These are phyloP conservation scores for Niveomyces coronatus DNA, from an alignment of 2,329 filamentous ascomycete species.

Conservation along the genomic window DNA sequence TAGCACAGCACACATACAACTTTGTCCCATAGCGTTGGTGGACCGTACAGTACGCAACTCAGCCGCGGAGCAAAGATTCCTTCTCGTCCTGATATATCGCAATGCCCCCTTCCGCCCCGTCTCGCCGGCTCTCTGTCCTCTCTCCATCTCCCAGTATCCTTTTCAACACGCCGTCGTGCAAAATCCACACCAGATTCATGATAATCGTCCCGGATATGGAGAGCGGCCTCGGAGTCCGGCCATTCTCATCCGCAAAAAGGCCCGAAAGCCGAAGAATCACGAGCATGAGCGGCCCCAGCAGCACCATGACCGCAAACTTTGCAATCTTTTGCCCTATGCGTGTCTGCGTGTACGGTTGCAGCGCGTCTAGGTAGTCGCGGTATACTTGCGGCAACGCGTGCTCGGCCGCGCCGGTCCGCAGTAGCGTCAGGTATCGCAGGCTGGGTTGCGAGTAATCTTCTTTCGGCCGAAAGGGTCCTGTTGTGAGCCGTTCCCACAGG, in stretches of 20 bases:
- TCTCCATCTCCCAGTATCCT: constrained; percentile 79
- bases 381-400: constrained; percentile 74
- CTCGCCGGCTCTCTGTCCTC: constrained; percentile 34
- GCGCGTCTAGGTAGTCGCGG: constrained; percentile 55
- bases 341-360: constrained; percentile 64
- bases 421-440: constrained; percentile 69
- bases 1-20: neutral
- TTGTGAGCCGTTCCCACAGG: constrained; percentile 38
- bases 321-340: constrained; percentile 57
- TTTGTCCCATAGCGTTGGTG: neutral
- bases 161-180: constrained; percentile 39
- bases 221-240: constrained; percentile 60
- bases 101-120: constrained; percentile 10
- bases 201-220: constrained; percentile 37
- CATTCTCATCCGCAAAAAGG: constrained; percentile 53
- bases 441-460: constrained; percentile 73
- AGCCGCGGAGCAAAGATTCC: neutral
- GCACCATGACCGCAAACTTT: constrained; percentile 45
- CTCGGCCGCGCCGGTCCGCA: constrained; percentile 69
- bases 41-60: too few species aligned
- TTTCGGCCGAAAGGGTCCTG: constrained; percentile 45
- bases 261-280: constrained; percentile 33
- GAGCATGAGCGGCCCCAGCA: constrained; percentile 48
- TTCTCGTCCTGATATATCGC: constrained; percentile 6
- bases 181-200: constrained; percentile 38